Percentiles rank a stretch among this genome's conserved stretches.
Conservation (phyloP, 2,329 filamentous ascomycete species). For the Hypoxylon sp. region DNA sequence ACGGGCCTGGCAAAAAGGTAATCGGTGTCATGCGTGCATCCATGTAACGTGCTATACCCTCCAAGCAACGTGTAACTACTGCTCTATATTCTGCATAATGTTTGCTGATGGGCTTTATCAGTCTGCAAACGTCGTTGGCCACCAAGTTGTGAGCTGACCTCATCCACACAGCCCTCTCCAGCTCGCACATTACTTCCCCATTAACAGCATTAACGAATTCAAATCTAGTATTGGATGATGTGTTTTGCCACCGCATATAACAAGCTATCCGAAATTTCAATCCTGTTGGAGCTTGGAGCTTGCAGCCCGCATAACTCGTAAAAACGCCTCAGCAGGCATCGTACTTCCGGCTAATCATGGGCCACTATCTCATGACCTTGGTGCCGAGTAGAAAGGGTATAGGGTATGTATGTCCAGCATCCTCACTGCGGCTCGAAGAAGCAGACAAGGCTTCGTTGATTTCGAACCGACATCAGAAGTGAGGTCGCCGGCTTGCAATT, state of each 20-base stretch:
- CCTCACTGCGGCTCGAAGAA: constrained; percentile 56
- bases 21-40: constrained; percentile 20
- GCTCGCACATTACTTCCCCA: constrained; percentile 30
- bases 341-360: constrained; percentile 5
- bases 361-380: not conserved
- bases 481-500: constrained; percentile 66
- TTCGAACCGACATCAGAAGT: constrained; percentile 49
- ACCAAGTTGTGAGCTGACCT: constrained; percentile 32
- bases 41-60: constrained; percentile 11
- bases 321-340: not conserved
- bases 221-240: constrained; percentile 17
- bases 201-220: constrained; percentile 22
- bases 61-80: not conserved
- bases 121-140: constrained; percentile 26
- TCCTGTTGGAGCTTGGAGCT: constrained; percentile 10
- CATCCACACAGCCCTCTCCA: constrained; percentile 24
- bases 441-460: constrained; percentile 47
- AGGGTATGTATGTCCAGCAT: constrained; percentile 68
- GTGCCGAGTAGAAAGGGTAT: not conserved
- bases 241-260: constrained; percentile 13
- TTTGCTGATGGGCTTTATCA: constrained; percentile 20
- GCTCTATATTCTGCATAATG: constrained; percentile 1
- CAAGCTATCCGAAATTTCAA: constrained; percentile 1
- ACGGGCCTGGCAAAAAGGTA: constrained; percentile 6
- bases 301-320: constrained; percentile 9